Conservation (phyloP, 2,329 filamentous ascomycete species). For the Didymella sp. region DNA sequence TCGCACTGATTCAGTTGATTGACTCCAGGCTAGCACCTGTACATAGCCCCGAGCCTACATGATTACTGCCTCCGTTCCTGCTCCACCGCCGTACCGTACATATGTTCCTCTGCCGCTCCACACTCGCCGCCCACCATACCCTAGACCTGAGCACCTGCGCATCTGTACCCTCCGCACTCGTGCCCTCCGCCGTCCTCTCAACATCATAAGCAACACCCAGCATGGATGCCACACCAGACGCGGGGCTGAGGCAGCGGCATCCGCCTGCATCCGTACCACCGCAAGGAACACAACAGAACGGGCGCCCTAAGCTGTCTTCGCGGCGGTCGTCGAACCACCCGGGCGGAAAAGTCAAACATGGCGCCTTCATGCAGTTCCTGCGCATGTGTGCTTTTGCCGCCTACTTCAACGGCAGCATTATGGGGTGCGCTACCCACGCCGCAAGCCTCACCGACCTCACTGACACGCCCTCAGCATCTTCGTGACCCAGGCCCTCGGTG, state of each 20-base stretch:
- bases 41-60: slow-evolving; percentile 1
- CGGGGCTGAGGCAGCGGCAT: slow-evolving; percentile 44
- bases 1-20: background rate
- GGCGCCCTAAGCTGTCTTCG: slow-evolving; percentile 21
- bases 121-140: slow-evolving; percentile 5
- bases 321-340: slow-evolving; percentile 37
- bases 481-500: slow-evolving; percentile 73
- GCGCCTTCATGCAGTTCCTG: slow-evolving; percentile 50
- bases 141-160: slow-evolving; percentile 20
- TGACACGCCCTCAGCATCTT: slow-evolving; percentile 54
- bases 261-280: slow-evolving; percentile 35
- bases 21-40: background rate
- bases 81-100: slow-evolving; percentile 8
- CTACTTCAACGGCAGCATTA: slow-evolving; percentile 55
- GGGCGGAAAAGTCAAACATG: slow-evolving; percentile 52
- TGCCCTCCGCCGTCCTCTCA: background rate
- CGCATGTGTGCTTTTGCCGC: slow-evolving; percentile 54
- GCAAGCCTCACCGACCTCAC: slow-evolving; percentile 16
- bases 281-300: slow-evolving; percentile 24
- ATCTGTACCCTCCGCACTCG: background rate
- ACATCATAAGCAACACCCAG: background rate
- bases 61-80: slow-evolving; percentile 10
- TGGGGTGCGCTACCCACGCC: slow-evolving; percentile 46
- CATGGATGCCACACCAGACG: slow-evolving; percentile 31
- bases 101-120: slow-evolving; percentile 15